Percentiles rank a stretch among this genome's conserved stretches.
Conservation (phyloP, 192 early-diverging fungal species). For the Dissophora ornata region DNA sequence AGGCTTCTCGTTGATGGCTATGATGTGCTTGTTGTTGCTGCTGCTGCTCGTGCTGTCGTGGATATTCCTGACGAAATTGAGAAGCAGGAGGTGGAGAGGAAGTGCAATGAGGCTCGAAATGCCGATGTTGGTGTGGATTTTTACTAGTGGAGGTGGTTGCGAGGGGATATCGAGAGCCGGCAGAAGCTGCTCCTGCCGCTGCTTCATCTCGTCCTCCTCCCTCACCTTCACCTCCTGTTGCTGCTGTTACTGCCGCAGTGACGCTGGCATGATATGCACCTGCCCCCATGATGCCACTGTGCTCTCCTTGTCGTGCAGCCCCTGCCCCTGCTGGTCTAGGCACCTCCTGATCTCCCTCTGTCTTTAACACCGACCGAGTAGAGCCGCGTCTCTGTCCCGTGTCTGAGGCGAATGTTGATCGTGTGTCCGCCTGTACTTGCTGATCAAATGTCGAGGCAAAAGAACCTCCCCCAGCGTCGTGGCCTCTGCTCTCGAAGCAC, state of each 20-base stretch:
- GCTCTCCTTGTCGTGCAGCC: conserved; percentile 18
- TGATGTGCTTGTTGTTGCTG: conserved; percentile 9
- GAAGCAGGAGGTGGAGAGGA: conserved; percentile 13
- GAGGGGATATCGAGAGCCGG: conserved; percentile 2
- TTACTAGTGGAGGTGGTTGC: conserved; percentile 1
- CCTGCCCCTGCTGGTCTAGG: conserved; percentile 16
- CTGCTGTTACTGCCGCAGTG: conserved; percentile 14
- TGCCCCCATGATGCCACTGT: conserved; percentile 41
- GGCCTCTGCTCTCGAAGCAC: neutral
- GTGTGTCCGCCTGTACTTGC: conserved; percentile 19
- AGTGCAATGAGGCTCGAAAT: conserved; percentile 2
- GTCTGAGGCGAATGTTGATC: conserved; percentile 37
- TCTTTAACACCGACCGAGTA: conserved; percentile 6
- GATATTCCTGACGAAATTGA: conserved; percentile 7
- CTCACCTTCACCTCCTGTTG: conserved; percentile 20
- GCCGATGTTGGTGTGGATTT: conserved; percentile 3
- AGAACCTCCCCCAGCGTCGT: neutral
- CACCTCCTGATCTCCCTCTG: conserved; percentile 38
- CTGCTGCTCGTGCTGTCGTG: neutral
- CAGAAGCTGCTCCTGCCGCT: conserved; percentile 7
- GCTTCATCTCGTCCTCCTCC: neutral
- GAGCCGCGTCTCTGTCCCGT: conserved; percentile 14
- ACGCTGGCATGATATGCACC: conserved; percentile 37
- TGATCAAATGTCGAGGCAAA: neutral
- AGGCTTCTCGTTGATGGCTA: neutral